These are phyloP conservation scores for Fusarium penzigii DNA, from an alignment of 2,329 filamentous ascomycete genomes.

Conservation along the genomic window DNA sequence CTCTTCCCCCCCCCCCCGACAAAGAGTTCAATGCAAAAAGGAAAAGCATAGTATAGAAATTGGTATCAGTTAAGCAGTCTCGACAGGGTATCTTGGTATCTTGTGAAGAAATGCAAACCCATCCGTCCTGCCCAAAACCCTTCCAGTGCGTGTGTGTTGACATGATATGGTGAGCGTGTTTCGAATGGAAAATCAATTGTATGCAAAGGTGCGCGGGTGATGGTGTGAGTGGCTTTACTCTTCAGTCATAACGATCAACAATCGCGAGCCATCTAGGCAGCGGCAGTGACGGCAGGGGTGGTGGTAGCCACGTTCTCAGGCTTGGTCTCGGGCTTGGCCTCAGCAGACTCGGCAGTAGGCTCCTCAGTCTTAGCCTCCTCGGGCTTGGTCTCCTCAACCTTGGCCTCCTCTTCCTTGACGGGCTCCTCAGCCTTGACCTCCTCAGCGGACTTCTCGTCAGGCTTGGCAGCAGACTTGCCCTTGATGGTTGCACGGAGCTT, in stretches of 20 bases:
- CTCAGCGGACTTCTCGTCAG: constrained; percentile 35
- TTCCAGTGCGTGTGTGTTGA: constrained; percentile 36
- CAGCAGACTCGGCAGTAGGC: constrained; percentile 35
- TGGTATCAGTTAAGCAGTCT: constrained; percentile 50
- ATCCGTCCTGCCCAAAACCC: constrained; percentile 50
- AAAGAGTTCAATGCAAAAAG: too few relatives aligned
- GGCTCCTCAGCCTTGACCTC: constrained; percentile 37
- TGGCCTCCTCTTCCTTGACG: constrained; percentile 36
- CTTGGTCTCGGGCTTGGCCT: constrained; percentile 45
- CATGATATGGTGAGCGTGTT: constrained; percentile 21
- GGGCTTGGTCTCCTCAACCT: constrained; percentile 41
- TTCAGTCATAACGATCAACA: constrained; percentile 30
- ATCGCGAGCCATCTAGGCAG: constrained; percentile 45
- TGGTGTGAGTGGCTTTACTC: constrained; percentile 7
- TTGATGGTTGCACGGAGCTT: constrained; percentile 62
- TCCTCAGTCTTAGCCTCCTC: constrained; percentile 39
- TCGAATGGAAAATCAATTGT: too few relatives aligned
- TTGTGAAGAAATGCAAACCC: constrained; percentile 56
- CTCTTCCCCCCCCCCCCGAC: too few relatives aligned
- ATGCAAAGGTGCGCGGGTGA: too few relatives aligned
- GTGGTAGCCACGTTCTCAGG: constrained; percentile 42
- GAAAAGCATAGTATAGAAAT: too few relatives aligned
- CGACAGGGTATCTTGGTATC: constrained; percentile 57
- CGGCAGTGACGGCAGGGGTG: constrained; percentile 51
- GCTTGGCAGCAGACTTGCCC: constrained; percentile 37